These are phyloP conservation scores for Naganishia randhawae DNA, from an alignment of 768 basidiomycete genomes.

Conservation along the genomic window DNA sequence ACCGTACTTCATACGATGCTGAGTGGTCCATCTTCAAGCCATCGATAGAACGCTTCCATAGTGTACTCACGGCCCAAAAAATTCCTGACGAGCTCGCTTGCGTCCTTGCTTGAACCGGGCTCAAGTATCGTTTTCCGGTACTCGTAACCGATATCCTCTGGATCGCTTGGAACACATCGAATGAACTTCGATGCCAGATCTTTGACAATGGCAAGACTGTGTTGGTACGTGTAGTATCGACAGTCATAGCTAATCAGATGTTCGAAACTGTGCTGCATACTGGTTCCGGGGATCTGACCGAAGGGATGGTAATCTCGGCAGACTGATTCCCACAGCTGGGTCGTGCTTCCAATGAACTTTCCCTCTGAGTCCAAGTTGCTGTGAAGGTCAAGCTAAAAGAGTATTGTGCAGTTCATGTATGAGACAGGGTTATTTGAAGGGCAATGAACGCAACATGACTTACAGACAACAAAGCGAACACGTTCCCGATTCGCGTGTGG, in stretches of 20 bases:
- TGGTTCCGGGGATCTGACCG: neutral
- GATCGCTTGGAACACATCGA: neutral
- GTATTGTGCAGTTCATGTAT: neutral
- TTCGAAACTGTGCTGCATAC: slow-evolving; percentile 1
- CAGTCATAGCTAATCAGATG: slow-evolving; percentile 13
- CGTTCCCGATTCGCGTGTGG: neutral
- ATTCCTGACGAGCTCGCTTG: neutral
- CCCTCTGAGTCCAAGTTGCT: slow-evolving; percentile 1
- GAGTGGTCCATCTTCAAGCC: neutral
- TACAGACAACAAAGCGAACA: neutral
- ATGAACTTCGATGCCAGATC: neutral
- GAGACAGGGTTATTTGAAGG: neutral
- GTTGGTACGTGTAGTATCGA: slow-evolving; percentile 20
- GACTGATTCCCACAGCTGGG: neutral
- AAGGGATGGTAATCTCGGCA: neutral
- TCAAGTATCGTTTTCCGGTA: slow-evolving; percentile 20
- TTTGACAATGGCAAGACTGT: slow-evolving; percentile 1
- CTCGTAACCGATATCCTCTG: neutral
- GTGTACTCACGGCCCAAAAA: slow-evolving; percentile 6
- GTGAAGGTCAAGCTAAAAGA: slow-evolving; percentile 8
- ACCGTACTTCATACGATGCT: neutral
- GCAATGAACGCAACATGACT: neutral
- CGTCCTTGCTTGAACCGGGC: slow-evolving; percentile 8
- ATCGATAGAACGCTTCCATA: slow-evolving; percentile 10
- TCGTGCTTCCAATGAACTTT: neutral